Base-by-base conservation (phyloP, 2,329 filamentous ascomycete species). In the Fusarium piperis region DNA sequence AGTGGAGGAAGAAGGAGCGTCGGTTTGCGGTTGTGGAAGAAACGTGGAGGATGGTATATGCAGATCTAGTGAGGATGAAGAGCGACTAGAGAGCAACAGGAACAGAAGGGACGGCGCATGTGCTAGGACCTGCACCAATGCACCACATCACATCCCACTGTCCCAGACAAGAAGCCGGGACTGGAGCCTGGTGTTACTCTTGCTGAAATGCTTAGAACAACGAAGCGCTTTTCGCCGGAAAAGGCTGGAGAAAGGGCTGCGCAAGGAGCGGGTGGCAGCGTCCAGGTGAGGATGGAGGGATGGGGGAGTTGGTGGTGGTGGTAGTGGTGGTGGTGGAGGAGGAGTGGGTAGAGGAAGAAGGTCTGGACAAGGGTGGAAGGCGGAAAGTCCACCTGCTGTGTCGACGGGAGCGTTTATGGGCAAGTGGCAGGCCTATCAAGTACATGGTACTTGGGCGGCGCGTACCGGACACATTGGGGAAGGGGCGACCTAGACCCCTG, bases 81-180 rank as follows among this genome's bases (percentile, higher is more conserved):
- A 70, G 59, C 28, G 66, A 66, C 32, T 59, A 70, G 70, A 72
- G 66, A 72, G 66, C 39, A 62, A 72, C 65, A 72, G 70, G 66
- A 59, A 72, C 59, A 59, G 41, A 53, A 71, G 44, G 35, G 44
- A 66, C 35, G 62, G 62, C 65, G 66, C 70, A 72, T 70, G 70
- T 72, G 70, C 69, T 62, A 70, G 72, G 56, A 64, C 59, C 55
- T 72, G 66, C 65, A 72, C 65, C 33, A 59, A 61, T 72, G 70
- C 59, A 64, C 72, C 70, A 72, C 70, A 70, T 72, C 70, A 72
- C 61, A 62, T 48, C 59, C 30, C 62, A 35, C 62, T 32, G 61
- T 63, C 69, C 65, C n/a, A 60, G 56, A 67, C 69, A 64, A 64
- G 28, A 70, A 46, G 41, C 16, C 41, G 41, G 69, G 51, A 63